A percentile compares a stretch with the other conserved stretches of the same genome.
Conservation (phyloP, 371 early-diverging fungal species). For the Rhizopus sp. region DNA sequence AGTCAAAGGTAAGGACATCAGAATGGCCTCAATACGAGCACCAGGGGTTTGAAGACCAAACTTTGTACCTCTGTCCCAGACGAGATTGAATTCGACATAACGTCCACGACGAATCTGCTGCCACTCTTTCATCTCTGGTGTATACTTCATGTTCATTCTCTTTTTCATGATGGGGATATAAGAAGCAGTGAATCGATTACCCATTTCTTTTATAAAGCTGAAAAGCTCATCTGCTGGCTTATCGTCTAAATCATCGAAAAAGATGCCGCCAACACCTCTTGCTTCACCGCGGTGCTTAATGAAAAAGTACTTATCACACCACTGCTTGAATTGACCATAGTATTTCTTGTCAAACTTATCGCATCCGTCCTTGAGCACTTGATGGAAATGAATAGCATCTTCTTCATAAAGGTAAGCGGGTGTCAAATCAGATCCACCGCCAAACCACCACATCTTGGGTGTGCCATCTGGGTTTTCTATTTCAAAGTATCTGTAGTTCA, state of each 20-base stretch:
- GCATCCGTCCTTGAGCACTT: constrained; percentile 74
- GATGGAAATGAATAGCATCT: constrained; percentile 81
- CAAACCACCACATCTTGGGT: constrained; percentile 79
- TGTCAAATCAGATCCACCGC: constrained; percentile 83
- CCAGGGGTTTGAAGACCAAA: constrained; percentile 86
- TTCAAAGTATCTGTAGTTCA: constrained; percentile 97
- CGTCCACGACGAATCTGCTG: constrained; percentile 84
- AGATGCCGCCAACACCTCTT: constrained; percentile 87
- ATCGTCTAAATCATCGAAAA: constrained; percentile 83
- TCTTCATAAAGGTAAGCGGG: constrained; percentile 77
- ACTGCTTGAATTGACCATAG: constrained; percentile 76
- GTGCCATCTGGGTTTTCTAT: constrained; percentile 58
- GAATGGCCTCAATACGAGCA: constrained; percentile 79
- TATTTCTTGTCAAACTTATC: constrained; percentile 68
- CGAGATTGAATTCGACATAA: constrained; percentile 87
- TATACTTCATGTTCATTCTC: constrained; percentile 66
- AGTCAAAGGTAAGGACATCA: constrained; percentile 81
- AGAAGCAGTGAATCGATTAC: constrained; percentile 69
- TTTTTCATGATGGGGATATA: constrained; percentile 77
- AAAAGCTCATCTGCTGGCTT: constrained; percentile 67
- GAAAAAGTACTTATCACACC: constrained; percentile 84
- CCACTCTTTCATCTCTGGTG: constrained; percentile 72
- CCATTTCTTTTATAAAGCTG: constrained; percentile 67
- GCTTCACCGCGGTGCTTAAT: constrained; percentile 75
- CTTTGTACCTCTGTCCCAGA: constrained; percentile 87